phyloP scores from a whole-genome alignment of 768 basidiomycete genomes.

The Psilocybe azurescens region DNA sequence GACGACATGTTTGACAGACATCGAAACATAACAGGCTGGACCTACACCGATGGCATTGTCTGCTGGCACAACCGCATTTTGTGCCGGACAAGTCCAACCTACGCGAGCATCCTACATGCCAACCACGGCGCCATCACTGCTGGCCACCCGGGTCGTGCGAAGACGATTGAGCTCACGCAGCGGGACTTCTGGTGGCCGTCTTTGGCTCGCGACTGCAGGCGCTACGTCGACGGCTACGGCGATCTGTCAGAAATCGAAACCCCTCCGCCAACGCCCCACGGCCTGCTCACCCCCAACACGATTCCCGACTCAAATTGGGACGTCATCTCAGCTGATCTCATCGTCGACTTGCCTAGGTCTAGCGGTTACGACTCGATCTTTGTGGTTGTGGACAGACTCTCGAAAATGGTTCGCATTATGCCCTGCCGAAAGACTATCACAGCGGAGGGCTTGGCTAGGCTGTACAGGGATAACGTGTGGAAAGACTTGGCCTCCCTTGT shows the following conservation, averaged over 20 bases:
- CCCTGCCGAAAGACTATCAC: slow-evolving; percentile 24
- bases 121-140: too few species aligned
- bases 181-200: too few species aligned
- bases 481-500: too few species aligned
- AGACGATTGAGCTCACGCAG: too few species aligned
- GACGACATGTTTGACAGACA: too few species aligned
- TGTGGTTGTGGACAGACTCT: slow-evolving; percentile 30
- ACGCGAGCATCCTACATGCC: too few species aligned
- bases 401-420: slow-evolving; percentile 6
- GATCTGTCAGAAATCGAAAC: slow-evolving; percentile 36
- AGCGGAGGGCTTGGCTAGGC: slow-evolving; percentile 20
- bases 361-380: slow-evolving; percentile 38
- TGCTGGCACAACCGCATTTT: too few species aligned
- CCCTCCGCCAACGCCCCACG: slow-evolving; percentile 31
- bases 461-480: slow-evolving; percentile 2
- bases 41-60: too few species aligned
- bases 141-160: too few species aligned
- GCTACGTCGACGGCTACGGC: slow-evolving; percentile 34
- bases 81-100: too few species aligned
- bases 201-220: not conserved
- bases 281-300: slow-evolving; percentile 22
- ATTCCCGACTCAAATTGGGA: slow-evolving; percentile 33
- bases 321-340: not conserved
- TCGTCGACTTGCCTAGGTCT: slow-evolving; percentile 27
- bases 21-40: too few species aligned